Base-by-base conservation (phyloP, 306 rosid species). In the Coriaria nepalensis region DNA sequence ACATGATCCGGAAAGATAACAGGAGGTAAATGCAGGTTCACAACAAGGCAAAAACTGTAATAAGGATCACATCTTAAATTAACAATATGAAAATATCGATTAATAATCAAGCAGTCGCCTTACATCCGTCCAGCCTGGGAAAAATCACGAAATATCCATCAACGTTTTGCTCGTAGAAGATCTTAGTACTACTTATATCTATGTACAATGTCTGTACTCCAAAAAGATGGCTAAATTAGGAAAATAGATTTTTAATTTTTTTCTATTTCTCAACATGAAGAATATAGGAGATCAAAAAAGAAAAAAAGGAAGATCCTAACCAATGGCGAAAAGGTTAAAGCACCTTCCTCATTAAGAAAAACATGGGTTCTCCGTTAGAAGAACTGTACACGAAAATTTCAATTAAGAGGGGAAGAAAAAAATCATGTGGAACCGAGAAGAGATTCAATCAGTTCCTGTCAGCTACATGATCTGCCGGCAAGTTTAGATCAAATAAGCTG, bases 401-500 rank as follows among this genome's bases (percentile, higher is more conserved):
- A 41, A 20, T 20, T 20, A 20, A 20, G 29, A 20, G 3, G 29
- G 29, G 29, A 20, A 20, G 3, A 20, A 20, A 20, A 1, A 20
- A 1, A 20, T 20, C 29, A 20, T 20, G 29, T 20, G 29, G 29
- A 3, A 20, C 29, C 29, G 2, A 20, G 2, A 20, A 20, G 29
- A 20, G 29, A 20, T 20, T 20, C 29, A 40, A 72, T 81, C 73
- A 83, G 62, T 67, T 83, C 65, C 85, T 80, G 77, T 88, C 93
- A 47, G 80, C 65, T 55, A 72, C 56, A 68, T 20, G 29, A 20
- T 77, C 95, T 20, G 94, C 94, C 14, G 98, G 98, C 73, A 92
- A 77, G 82, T 92, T 92, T 40, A 92, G 76, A 66, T 92, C 96
- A 76, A 92, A 84, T 70, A 76, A 69, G 53, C 71, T 82, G 60